phyloP scores from a whole-genome alignment of 2,329 filamentous ascomycete species.

The Parastagonospora avenae region DNA sequence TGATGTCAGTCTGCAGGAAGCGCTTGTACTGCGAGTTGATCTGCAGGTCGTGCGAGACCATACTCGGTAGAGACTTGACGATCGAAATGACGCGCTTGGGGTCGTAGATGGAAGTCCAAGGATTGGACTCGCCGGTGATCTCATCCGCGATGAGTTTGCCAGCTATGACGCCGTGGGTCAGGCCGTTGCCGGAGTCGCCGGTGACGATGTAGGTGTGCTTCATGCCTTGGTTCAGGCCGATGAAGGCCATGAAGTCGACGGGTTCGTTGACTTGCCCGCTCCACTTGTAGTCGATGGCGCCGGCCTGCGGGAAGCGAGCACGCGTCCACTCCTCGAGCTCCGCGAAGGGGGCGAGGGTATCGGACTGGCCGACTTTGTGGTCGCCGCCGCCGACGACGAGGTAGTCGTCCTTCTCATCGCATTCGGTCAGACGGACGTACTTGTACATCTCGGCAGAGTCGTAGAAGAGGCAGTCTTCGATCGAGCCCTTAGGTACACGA shows the following conservation, averaged over 20 bases:
- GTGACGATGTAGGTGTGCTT: constrained; percentile 61
- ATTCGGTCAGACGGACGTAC: constrained; percentile 60
- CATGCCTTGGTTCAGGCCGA: constrained; percentile 60
- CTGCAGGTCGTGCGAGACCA: constrained; percentile 59
- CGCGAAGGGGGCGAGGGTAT: constrained; percentile 52
- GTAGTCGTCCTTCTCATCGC: constrained; percentile 61
- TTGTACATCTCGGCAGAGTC: constrained; percentile 62
- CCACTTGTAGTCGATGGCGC: constrained; percentile 61
- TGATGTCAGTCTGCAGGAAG: constrained; percentile 59
- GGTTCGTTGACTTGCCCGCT: constrained; percentile 64
- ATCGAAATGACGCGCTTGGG: constrained; percentile 56
- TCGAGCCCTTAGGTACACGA: constrained; percentile 56
- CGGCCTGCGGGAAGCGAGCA: constrained; percentile 58
- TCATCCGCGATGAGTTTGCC: constrained; percentile 60
- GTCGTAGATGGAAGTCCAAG: constrained; percentile 58
- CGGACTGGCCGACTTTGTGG: constrained; percentile 63
- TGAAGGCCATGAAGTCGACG: constrained; percentile 60
- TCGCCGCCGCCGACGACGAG: constrained; percentile 62
- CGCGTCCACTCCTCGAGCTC: constrained; percentile 61
- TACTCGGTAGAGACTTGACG: constrained; percentile 51
- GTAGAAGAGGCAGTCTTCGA: constrained; percentile 62
- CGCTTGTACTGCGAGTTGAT: constrained; percentile 64
- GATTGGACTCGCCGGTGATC: constrained; percentile 57
- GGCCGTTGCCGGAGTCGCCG: constrained; percentile 62
- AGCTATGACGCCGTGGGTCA: constrained; percentile 62